These are phyloP conservation scores for Colletotrichum siamense DNA, from an alignment of 2,329 filamentous ascomycete genomes.

Conservation along the genomic window DNA sequence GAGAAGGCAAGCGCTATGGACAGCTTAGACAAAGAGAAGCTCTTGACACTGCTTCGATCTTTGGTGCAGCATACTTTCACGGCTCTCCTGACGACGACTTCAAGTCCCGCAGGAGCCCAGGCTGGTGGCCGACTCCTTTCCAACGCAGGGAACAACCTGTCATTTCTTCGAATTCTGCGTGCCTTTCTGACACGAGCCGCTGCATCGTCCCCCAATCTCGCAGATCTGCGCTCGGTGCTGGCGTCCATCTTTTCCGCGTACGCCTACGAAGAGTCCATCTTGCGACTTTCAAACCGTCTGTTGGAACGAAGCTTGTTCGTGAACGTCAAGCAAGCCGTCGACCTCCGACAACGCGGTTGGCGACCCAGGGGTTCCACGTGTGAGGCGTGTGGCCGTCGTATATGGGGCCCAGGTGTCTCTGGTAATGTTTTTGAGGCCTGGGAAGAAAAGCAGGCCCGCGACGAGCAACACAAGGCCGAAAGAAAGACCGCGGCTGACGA, in stretches of 20 bases:
- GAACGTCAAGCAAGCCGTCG: constrained; percentile 76
- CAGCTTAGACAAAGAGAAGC: constrained; percentile 60
- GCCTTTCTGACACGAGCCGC: constrained; percentile 87
- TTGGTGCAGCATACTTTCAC: constrained; percentile 93
- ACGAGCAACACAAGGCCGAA: constrained; percentile 51
- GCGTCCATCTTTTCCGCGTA: constrained; percentile 94
- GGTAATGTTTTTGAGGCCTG: constrained; percentile 81
- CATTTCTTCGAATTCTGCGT: constrained; percentile 87
- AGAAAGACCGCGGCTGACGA: constrained; percentile 48
- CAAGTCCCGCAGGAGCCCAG: constrained; percentile 46
- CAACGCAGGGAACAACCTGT: constrained; percentile 62
- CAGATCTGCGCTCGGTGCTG: constrained; percentile 85
- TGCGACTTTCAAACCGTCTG: constrained; percentile 83
- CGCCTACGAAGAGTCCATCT: constrained; percentile 89
- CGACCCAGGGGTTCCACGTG: constrained; percentile 85
- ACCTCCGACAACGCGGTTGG: constrained; percentile 85
- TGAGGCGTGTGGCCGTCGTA: constrained; percentile 80
- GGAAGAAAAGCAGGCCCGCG: constrained; percentile 66
- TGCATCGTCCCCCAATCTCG: constrained; percentile 80
- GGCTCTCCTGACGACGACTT: constrained; percentile 79
- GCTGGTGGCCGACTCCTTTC: constrained; percentile 39
- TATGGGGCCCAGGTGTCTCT: constrained; percentile 89
- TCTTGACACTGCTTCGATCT: constrained; percentile 72
- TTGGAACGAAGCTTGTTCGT: constrained; percentile 89
- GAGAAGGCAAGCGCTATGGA: constrained; percentile 28